Conservation (phyloP, 78 protist genomes). For the Anaeramoeba flamelloides region DNA sequence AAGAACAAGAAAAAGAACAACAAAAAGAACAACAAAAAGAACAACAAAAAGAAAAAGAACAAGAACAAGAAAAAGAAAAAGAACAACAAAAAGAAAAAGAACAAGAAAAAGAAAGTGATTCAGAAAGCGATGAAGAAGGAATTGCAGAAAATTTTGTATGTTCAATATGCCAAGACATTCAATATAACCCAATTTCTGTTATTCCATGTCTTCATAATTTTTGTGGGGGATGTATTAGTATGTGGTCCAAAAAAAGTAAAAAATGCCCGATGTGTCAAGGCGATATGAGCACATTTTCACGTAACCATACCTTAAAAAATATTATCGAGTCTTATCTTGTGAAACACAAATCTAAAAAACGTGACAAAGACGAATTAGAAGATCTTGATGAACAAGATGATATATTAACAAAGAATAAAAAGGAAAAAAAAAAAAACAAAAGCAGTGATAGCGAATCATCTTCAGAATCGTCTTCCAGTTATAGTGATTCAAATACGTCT, state of each 20-base stretch:
- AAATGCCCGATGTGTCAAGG: background rate
- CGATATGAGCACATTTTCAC: background rate
- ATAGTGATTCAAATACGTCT: no score
- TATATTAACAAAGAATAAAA: background rate
- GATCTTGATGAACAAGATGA: background rate
- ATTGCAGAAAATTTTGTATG: background rate
- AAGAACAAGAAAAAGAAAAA: no score
- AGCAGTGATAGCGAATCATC: background rate
- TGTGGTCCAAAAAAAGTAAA: background rate
- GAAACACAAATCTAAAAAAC: background rate
- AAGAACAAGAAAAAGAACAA: no score
- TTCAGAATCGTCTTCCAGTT: no score
- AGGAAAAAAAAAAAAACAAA: background rate
- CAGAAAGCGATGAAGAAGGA: no score
- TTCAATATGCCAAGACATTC: background rate
- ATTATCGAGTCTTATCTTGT: background rate
- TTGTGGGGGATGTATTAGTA: background rate
- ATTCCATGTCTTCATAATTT: background rate
- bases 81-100: no score
- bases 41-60: no score
- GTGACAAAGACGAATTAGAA: background rate
- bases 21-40: no score
- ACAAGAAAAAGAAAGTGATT: no score
- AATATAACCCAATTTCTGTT: background rate
- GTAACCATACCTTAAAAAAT: background rate